These are phyloP conservation scores for Neonectria magnoliae DNA, from an alignment of 2,329 filamentous ascomycete species.

Conservation along the genomic window DNA sequence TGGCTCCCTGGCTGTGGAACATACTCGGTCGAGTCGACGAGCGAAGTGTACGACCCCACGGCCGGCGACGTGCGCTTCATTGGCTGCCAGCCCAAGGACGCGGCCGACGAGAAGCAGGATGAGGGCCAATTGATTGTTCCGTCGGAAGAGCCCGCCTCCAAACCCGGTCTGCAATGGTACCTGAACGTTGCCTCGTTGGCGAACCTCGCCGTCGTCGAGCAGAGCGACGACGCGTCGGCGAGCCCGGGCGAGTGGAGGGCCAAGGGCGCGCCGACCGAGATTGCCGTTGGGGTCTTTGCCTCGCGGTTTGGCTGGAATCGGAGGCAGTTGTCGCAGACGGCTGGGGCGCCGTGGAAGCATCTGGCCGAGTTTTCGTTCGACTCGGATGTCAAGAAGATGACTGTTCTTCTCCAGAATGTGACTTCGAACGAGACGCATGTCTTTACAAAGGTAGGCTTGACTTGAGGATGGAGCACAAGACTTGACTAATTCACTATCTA, in stretches of 20 bases:
- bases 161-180: constrained; percentile 61
- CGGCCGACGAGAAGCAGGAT: constrained; percentile 13
- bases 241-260: constrained; percentile 66
- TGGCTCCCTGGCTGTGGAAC: constrained; percentile 46
- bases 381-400: constrained; percentile 80
- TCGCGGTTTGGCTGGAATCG: constrained; percentile 73
- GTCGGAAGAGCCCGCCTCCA: constrained; percentile 50
- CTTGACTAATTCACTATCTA: constrained; percentile 37
- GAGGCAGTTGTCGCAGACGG: constrained; percentile 58
- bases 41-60: constrained; percentile 45
- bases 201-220: constrained; percentile 67
- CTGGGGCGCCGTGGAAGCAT: constrained; percentile 63
- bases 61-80: constrained; percentile 35
- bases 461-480: background rate
- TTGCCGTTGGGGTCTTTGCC: constrained; percentile 79
- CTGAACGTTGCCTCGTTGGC: constrained; percentile 72
- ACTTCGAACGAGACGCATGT: constrained; percentile 54
- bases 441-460: constrained; percentile 63
- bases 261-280: constrained; percentile 72
- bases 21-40: constrained; percentile 45
- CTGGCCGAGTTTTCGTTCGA: constrained; percentile 78
- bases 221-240: constrained; percentile 53
- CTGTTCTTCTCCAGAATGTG: constrained; percentile 68
- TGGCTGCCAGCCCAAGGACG: constrained; percentile 28
- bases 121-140: constrained; percentile 3